Conservation (phyloP, 768 basidiomycete genomes). For the Mycena pura region DNA sequence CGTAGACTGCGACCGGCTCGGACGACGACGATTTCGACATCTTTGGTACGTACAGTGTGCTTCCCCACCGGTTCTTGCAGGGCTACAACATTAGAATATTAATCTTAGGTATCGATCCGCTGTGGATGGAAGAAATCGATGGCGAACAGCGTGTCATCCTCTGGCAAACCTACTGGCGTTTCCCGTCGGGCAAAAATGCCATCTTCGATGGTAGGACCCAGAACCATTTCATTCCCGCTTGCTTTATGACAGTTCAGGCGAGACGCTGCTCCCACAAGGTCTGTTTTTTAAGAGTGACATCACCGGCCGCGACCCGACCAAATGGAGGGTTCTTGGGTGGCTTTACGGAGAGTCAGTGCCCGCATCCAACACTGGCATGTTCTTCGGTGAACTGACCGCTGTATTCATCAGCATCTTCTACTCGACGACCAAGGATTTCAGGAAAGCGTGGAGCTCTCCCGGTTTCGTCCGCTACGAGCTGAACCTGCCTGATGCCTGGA, state of each 20-base stretch:
- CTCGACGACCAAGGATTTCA: constrained; percentile 26
- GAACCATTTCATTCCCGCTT: background rate
- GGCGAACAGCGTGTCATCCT: constrained; percentile 22
- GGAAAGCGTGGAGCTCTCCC: constrained; percentile 26
- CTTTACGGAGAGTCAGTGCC: constrained; percentile 27
- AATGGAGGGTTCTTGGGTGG: constrained; percentile 30
- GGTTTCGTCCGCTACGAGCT: constrained; percentile 26
- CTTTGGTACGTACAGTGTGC: constrained; percentile 20
- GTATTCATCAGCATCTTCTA: constrained; percentile 22
- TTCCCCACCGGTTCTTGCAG: background rate
- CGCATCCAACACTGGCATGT: background rate
- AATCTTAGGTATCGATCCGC: constrained; percentile 24
- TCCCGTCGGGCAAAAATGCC: constrained; percentile 19
- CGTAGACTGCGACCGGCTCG: constrained; percentile 27
- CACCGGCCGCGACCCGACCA: constrained; percentile 28
- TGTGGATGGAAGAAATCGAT: constrained; percentile 28
- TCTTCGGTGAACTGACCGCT: background rate
- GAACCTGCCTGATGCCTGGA: constrained; percentile 28
- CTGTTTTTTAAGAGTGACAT: constrained; percentile 32
- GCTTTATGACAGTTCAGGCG: background rate
- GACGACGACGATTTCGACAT: constrained; percentile 31
- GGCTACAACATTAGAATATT: background rate
- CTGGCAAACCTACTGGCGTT: constrained; percentile 31
- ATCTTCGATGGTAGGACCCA: constrained; percentile 18
- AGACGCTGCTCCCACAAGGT: constrained; percentile 31